phyloP scores from a whole-genome alignment of 768 basidiomycete species.

The Mycena epipterygia region DNA sequence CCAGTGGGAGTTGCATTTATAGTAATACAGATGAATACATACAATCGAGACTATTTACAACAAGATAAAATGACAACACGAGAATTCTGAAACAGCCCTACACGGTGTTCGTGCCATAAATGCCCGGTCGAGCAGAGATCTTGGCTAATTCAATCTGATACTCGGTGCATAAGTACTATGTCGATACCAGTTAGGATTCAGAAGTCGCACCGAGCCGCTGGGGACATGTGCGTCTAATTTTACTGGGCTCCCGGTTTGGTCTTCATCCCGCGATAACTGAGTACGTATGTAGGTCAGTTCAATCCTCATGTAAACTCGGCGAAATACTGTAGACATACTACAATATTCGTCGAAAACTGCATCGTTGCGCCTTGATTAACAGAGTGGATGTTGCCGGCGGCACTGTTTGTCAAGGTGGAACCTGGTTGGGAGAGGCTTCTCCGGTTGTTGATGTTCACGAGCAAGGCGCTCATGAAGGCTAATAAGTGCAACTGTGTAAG shows the following conservation, averaged over 20 bases:
- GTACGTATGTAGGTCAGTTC: neutral
- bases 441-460: constrained; percentile 33
- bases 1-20: too few relatives aligned
- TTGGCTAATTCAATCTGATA: constrained; percentile 20
- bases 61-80: too few relatives aligned
- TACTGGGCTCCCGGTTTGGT: neutral
- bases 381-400: neutral
- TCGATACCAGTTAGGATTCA: neutral
- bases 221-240: neutral
- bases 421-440: constrained; percentile 1
- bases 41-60: too few relatives aligned
- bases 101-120: too few relatives aligned
- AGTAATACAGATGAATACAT: too few relatives aligned
- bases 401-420: neutral
- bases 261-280: constrained; percentile 4
- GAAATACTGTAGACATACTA: neutral
- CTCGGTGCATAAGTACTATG: neutral
- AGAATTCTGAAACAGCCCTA: too few relatives aligned
- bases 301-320: neutral
- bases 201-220: neutral
- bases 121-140: neutral
- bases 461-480: constrained; percentile 26
- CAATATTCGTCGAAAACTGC: constrained; percentile 9
- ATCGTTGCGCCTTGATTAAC: constrained; percentile 12
- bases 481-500: neutral